phyloP scores from a whole-genome alignment of 345 rosid genomes.

The Eucalyptus regnans region DNA sequence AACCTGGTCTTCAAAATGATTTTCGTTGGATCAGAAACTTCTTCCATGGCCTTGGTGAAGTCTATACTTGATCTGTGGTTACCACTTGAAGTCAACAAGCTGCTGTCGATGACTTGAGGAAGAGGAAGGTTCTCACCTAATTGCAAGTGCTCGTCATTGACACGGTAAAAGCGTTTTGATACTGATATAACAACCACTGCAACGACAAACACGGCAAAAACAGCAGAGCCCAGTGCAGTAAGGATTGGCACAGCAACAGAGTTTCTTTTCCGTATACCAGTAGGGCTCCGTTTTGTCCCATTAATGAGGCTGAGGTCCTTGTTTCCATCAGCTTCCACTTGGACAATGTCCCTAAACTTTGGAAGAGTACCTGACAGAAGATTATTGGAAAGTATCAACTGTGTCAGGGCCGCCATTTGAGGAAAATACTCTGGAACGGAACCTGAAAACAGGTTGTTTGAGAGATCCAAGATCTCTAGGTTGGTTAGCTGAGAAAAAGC shows the following conservation, averaged over 20 bases:
- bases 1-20: constrained; percentile 42
- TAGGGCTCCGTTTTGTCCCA: not conserved
- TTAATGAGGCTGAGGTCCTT: not conserved
- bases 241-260: constrained; percentile 11
- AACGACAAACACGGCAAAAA: constrained; percentile 13
- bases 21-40: constrained; percentile 34
- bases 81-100: constrained; percentile 48
- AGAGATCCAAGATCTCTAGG: constrained; percentile 75
- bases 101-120: constrained; percentile 42
- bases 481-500: constrained; percentile 8
- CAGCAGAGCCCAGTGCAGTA: constrained; percentile 21
- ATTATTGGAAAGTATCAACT: constrained; percentile 55
- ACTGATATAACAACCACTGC: constrained; percentile 5
- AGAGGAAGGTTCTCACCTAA: constrained; percentile 15
- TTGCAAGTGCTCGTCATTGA: constrained; percentile 22
- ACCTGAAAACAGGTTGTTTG: constrained; percentile 52
- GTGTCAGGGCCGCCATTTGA: constrained; percentile 21
- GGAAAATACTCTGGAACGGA: constrained; percentile 9
- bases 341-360: constrained; percentile 1
- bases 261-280: constrained; percentile 1
- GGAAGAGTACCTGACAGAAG: constrained; percentile 44
- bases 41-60: constrained; percentile 60
- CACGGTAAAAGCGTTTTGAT: constrained; percentile 32
- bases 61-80: constrained; percentile 52
- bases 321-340: constrained; percentile 24